Percentiles rank a stretch among this genome's conserved stretches.
Evolutionary conservation across 768 basidiomycete species (phyloP).

Genomic region (Suillus luteus): DNA sequence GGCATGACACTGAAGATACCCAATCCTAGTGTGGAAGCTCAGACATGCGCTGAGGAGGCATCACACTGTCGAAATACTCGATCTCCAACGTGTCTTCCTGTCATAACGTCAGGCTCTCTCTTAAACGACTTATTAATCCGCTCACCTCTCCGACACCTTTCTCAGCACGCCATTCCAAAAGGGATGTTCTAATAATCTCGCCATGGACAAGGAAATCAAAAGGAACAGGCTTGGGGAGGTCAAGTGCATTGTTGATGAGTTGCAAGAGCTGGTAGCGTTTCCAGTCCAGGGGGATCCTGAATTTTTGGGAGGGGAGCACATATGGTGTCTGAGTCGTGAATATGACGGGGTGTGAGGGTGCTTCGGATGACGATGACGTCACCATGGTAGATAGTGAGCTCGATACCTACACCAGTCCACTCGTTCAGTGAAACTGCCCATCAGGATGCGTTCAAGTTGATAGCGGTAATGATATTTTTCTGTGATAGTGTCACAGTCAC

Average conservation of each 20-base stretch:
- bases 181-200: constrained; percentile 68
- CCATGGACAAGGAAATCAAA: constrained; percentile 92
- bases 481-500: neutral
- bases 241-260: constrained; percentile 92
- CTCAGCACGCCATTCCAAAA: constrained; percentile 76
- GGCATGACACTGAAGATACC: constrained; percentile 81
- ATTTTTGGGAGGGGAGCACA: constrained; percentile 82
- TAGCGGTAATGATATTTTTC: no score
- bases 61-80: constrained; percentile 87
- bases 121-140: constrained; percentile 19
- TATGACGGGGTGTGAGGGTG: constrained; percentile 56
- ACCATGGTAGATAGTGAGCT: neutral
- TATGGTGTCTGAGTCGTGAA: constrained; percentile 76
- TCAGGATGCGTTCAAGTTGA: no score
- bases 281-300: constrained; percentile 90
- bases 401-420: neutral
- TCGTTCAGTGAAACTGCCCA: neutral
- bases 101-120: constrained; percentile 12
- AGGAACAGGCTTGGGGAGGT: constrained; percentile 73
- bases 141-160: constrained; percentile 70
- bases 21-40: constrained; percentile 89
- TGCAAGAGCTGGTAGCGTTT: constrained; percentile 96
- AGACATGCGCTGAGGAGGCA: constrained; percentile 83
- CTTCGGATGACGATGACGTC: constrained; percentile 10
- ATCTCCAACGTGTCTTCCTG: constrained; percentile 91